Base-by-base conservation (phyloP, 2,329 filamentous ascomycete species). In the Calonectria hongkongensis region DNA sequence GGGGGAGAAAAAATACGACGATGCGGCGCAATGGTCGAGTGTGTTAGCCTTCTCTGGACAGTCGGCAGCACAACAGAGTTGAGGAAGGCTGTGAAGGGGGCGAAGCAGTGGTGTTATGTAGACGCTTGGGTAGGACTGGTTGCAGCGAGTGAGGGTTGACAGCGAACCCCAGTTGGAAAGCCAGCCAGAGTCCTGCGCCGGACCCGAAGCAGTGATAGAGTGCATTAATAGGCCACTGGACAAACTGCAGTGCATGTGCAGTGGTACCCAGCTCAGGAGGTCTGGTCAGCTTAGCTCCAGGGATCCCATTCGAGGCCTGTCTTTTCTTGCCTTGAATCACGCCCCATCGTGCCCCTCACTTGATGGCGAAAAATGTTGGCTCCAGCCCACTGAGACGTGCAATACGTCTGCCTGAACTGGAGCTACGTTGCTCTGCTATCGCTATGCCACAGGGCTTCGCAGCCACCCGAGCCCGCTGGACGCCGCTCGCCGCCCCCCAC, bases 401-500 rank as follows among this genome's bases (percentile, higher is more conserved):
- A n/a, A 30, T 18, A 15, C 41, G 30, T 41, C 36, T 50, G 33
- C 47, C 47, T 30, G 27, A 15, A 36, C n/a, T 54, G 47, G 30
- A 60, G 10, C 30, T 41, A 33, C 30, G 18, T 51, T 48, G 30
- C 33, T 33, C 39, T 15, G 16, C 21, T 48, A 45, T 69, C 58
- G 43, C 45, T 16, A 27, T 51, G 30, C 28, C 39, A n/a, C n/a
- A 56, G 58, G 58, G 30, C 58, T 21, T 33, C 47, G 58, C 36
- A 39, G 47, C 33, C 39, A 15, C 58, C 45, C 39, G 54, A 58
- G 21, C 54, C 41, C 71, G 71, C 71, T 70, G 60, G 51, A 56
- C 67, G 71, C 71, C 71, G 71, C 63, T 60, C 64, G 67, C 71
- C 71, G 71, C 36, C 36, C 18, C 70, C 45, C 45, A 63, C 43